Evolutionary conservation across 169 alveolate species (phyloP).

Genomic region (Babesia ovis): DNA sequence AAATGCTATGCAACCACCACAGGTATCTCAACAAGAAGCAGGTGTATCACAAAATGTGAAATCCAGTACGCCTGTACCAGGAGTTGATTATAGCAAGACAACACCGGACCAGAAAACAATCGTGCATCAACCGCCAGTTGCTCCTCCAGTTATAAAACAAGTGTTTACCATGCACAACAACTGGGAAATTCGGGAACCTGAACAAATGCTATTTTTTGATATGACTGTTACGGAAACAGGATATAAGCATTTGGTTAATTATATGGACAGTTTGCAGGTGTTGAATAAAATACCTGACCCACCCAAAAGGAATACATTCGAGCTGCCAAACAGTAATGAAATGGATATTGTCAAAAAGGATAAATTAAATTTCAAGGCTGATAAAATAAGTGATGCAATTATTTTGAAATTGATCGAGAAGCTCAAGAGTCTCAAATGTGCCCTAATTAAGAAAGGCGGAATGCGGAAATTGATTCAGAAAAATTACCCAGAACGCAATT

Average conservation of each 20-base stretch:
- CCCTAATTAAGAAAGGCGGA: not conserved
- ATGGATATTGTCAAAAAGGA: not conserved
- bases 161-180: not conserved
- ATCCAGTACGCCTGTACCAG: no score
- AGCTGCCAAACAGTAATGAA: not conserved
- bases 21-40: no score
- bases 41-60: no score
- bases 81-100: no score
- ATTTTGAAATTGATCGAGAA: not conserved
- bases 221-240: not conserved
- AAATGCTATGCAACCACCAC: no score
- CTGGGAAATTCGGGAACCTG: conserved; percentile 4
- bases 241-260: not conserved
- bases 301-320: not conserved
- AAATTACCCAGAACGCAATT: conserved; percentile 9
- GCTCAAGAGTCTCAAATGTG: not conserved
- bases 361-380: not conserved
- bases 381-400: not conserved
- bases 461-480: not conserved
- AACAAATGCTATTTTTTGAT: conserved; percentile 20
- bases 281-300: not conserved
- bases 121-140: not conserved
- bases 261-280: not conserved
- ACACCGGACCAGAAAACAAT: no score
- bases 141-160: not conserved